Evolutionary conservation across 2,329 filamentous ascomycete species (phyloP).

Genomic region (Colletotrichum paranaense): DNA sequence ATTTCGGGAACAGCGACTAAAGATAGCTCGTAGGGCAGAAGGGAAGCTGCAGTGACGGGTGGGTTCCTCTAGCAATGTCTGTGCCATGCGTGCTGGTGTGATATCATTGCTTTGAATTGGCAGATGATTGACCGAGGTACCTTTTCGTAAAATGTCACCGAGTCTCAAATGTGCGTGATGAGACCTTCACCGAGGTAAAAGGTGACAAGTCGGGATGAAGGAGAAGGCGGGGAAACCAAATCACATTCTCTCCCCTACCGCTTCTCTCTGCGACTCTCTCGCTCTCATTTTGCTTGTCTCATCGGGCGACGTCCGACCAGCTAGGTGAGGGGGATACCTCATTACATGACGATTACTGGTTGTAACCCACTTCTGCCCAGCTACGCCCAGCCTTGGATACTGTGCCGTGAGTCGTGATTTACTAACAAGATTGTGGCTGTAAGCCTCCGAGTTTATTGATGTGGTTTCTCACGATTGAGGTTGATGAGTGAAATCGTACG

Average conservation of each 20-base stretch:
- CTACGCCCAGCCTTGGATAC: neutral
- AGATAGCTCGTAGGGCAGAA: neutral
- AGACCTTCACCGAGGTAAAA: constrained; percentile 1
- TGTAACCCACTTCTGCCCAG: constrained; percentile 3
- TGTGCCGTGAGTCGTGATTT: neutral
- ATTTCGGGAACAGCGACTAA: neutral
- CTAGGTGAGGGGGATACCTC: neutral
- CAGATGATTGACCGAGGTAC: neutral
- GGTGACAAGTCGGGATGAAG: neutral
- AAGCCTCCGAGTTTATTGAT: neutral
- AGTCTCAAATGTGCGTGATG: neutral
- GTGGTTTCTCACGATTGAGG: neutral
- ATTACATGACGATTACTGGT: constrained; percentile 6
- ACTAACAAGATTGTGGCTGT: no score
- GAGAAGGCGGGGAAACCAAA: neutral
- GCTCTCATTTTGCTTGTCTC: neutral
- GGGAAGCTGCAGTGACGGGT: neutral
- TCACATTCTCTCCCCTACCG: neutral
- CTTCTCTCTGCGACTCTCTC: neutral
- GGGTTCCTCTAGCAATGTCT: neutral
- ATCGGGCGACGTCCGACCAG: constrained; percentile 2
- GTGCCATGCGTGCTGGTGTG: neutral
- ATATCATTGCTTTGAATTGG: neutral
- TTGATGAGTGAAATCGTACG: neutral
- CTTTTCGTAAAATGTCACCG: neutral